Evolutionary conservation across 2,329 filamentous ascomycete species (phyloP), one percentile per base, ranked within the genome.

Genomic region (Exophiala sp.): DNA sequence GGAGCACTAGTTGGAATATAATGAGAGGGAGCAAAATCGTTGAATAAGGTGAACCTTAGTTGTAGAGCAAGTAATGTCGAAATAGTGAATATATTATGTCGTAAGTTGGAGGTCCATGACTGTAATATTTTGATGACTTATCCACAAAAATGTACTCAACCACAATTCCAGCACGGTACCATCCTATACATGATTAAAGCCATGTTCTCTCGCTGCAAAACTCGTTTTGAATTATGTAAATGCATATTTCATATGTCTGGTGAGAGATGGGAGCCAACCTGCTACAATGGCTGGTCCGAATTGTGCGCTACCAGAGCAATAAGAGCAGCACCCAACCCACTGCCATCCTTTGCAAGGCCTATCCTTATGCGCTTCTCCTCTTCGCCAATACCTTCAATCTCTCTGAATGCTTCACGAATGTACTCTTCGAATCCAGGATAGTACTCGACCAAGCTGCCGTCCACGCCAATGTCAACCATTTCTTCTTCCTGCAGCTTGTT

Each of bases 301-400:
- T 62, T 57, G 45, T 57, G 54, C 1, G 92, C 92, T 24, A 96
- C 88, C 47, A 96, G 81, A 47, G 94, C 94, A 72, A 97, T 97
- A 64, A 99, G 75, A 38, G 94, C 94, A 2, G 94, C 94, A 49
- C 94, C 94, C n/a, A 96, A 89, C 59, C 90, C 94, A 60, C 88
- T 94, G 44, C 94, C 94, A 69, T 99, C 94, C 78, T 96, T 96
- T 58, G 94, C 94, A 66, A 97, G 94, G 18, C 92, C 94, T 66
- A 99, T 96, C 53, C 90, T 82, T 61, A 99, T 88, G 72, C 85
- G 88, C 74, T 88, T 87, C 61, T 95, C 91, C 9, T 91, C 91
- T 53, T 81, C 76, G 3, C 92, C 92, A 64, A 97, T 88, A 57
- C 87, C 84, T 12, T 89, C 81, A 49, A 96, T 84, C 52, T 83